Conservation (phyloP, 1,284 basidiomycete genomes). For the Pseudozyma hubeiensis region DNA sequence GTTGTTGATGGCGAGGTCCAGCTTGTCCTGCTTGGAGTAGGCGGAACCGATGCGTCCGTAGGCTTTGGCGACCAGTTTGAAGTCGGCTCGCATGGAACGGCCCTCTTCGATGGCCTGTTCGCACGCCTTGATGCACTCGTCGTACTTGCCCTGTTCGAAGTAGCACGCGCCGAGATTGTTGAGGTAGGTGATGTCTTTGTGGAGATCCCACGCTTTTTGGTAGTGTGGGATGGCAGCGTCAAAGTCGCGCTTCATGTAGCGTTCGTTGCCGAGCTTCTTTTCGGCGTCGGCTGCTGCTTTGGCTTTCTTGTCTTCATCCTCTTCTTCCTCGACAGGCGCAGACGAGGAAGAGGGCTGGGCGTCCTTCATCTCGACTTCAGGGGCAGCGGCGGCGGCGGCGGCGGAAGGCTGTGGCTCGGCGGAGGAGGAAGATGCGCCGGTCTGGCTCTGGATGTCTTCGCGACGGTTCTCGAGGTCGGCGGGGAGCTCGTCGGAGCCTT, state of each 20-base stretch:
- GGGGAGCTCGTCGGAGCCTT: conserved; percentile 84
- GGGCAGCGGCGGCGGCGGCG: conserved; percentile 6
- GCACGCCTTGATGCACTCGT: conserved; percentile 89
- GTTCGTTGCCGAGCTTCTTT: conserved; percentile 77
- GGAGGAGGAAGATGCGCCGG: conserved; percentile 21
- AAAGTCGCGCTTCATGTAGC: conserved; percentile 83
- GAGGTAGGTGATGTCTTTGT: conserved; percentile 93
- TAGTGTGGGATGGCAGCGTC: conserved; percentile 67
- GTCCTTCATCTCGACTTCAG: conserved; percentile 46
- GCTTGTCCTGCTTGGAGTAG: conserved; percentile 84
- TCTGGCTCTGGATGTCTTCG: conserved; percentile 65
- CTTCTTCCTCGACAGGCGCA: conserved; percentile 33
- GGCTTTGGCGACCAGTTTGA: conserved; percentile 77
- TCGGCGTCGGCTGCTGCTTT: conserved; percentile 63
- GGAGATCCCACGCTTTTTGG: conserved; percentile 88
- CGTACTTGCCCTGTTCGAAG: conserved; percentile 91
- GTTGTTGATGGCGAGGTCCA: conserved; percentile 74
- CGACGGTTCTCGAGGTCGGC: conserved; percentile 71
- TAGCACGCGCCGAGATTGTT: conserved; percentile 78
- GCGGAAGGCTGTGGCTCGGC: conserved; percentile 4
- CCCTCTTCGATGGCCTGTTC: conserved; percentile 96
- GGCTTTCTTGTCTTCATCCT: conserved; percentile 55
- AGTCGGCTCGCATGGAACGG: conserved; percentile 74
- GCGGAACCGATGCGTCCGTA: conserved; percentile 89
- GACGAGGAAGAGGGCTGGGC: conserved; percentile 11